Evolutionary conservation across 192 early-diverging fungal species (phyloP), one percentile per base, ranked within the genome.

Genomic region (Coemansia sp.): DNA sequence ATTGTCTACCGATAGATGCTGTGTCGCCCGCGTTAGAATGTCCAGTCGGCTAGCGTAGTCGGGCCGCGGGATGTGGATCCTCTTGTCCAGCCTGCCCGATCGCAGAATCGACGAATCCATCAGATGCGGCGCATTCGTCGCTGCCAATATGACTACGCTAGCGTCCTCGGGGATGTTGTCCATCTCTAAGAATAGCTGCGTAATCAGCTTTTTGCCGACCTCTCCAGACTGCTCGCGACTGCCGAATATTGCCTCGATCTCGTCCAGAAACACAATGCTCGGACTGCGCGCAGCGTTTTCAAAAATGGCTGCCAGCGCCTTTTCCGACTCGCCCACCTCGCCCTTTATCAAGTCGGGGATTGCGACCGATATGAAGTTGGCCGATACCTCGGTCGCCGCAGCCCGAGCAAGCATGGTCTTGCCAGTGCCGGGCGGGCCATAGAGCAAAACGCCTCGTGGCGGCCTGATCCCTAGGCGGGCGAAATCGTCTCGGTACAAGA

Each of bases 321-420:
- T 98, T 76, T 97, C 96, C 0, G 94, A 96, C 73, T 96, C 95
- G 10, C 95, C 95, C 2, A 98, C 87, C 67, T 95, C 92, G 24
- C 92, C 91, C 67, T 96, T 91, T 65, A 98, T 86, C n/a, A 98
- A 68, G 22, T 91, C 88, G 9, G 94, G 84, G 27, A 96, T 89
- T 3, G 88, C 84, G 4, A 98, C 76, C 2, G 93, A 66, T 25
- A 98, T 73, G 76, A 98, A 98, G 61, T 91, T 88, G 9, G 91
- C 91, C 1, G 85, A 82, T 2, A 92, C 90, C 37, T 96, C 93
- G 0, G 83, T 87, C 0, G 95, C 93, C 2, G 94, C 87, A 1
- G 94, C 94, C 64, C 89, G 89, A 3, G 94, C 96, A 20, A 98
- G 64, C 37, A 97, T 60, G 0, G 96, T 97, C 64, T 98, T 98